phyloP scores from a whole-genome alignment of 129 eudicot species.

The Oenanthe sinensis region DNA sequence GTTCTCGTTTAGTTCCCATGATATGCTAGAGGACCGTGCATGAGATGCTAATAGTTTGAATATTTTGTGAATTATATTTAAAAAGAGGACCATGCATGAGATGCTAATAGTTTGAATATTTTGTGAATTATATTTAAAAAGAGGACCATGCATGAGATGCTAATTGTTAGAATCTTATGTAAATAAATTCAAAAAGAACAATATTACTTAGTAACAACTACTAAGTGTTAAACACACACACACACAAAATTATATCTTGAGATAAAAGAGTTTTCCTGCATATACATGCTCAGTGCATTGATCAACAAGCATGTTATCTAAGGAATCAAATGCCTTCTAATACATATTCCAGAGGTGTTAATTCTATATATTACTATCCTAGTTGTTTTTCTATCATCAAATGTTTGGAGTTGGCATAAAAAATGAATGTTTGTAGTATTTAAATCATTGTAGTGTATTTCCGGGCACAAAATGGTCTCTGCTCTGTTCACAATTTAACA shows the following conservation, averaged over 20 bases:
- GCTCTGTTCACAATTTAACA: not conserved
- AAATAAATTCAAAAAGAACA: not conserved
- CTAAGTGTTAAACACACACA: not conserved
- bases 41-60: too few species aligned
- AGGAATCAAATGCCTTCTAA: not conserved
- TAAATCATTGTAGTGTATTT: not conserved
- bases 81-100: not conserved
- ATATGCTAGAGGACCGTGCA: not conserved
- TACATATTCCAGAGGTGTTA: not conserved
- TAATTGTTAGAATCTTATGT: not conserved
- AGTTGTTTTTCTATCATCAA: not conserved
- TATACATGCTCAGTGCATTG: not conserved
- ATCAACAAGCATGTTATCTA: not conserved
- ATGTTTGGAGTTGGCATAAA: not conserved
- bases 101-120: not conserved
- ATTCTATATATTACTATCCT: not conserved
- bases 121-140: not conserved
- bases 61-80: not conserved
- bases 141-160: not conserved
- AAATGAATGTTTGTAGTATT: not conserved
- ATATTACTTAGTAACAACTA: not conserved
- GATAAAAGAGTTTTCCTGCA: not conserved
- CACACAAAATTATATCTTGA: not conserved
- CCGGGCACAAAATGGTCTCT: not conserved
- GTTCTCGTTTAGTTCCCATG: not conserved